Evolutionary conservation across 495 filamentous ascomycete species (phyloP).

Genomic region (Penicillium desertorum): DNA sequence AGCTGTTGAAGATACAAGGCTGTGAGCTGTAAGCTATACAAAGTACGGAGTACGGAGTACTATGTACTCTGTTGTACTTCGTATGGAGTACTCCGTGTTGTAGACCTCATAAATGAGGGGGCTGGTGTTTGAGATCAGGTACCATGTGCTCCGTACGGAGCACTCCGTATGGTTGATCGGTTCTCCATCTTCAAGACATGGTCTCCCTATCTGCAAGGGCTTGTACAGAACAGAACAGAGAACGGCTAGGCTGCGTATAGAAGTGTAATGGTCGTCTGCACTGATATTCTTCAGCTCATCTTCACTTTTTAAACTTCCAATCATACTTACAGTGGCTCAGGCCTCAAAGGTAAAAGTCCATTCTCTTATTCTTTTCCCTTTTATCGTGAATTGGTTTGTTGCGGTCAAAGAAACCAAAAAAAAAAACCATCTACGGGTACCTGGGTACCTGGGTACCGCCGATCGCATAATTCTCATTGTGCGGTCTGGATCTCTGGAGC

Average conservation of each 20-base stretch:
- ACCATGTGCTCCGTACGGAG: neutral
- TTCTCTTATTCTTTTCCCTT: neutral
- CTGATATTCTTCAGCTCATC: neutral
- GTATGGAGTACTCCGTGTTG: neutral
- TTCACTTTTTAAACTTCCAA: neutral
- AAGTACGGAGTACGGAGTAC: no score
- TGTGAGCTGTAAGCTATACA: no score
- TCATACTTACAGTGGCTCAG: neutral
- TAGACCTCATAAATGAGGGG: slow-evolving; percentile 2
- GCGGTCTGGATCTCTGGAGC: slow-evolving; percentile 11
- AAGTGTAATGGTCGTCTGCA: slow-evolving; percentile 1
- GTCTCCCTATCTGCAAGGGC: slow-evolving; percentile 12
- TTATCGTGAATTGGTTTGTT: slow-evolving; percentile 2
- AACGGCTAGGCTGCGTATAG: slow-evolving; percentile 5
- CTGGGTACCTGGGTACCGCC: neutral
- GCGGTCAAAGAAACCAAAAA: neutral
- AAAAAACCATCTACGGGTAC: neutral
- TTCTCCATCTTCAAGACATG: slow-evolving; percentile 1
- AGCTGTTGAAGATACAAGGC: neutral
- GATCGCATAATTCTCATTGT: slow-evolving; percentile 10
- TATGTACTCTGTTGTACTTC: neutral
- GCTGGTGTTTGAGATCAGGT: slow-evolving; percentile 7
- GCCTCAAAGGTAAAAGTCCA: neutral
- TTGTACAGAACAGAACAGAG: neutral
- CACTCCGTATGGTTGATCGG: slow-evolving; percentile 6